Conservation (phyloP, 176 grass and related monocot species). For the Calamus simplicifolius region DNA sequence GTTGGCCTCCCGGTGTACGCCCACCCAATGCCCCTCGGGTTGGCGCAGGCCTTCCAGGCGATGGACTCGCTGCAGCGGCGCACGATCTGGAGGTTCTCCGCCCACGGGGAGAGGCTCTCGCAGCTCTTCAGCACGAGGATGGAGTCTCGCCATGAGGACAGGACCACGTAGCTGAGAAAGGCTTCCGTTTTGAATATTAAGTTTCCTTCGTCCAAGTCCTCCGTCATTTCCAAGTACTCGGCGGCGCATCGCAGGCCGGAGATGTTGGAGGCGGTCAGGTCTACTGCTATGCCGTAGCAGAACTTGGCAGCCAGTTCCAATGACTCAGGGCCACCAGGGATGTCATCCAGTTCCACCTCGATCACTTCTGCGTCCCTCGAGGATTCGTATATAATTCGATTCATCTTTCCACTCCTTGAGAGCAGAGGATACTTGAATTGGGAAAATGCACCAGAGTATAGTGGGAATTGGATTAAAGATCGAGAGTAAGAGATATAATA, state of each 20-base stretch:
- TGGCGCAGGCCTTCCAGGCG: conserved; percentile 96
- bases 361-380: conserved; percentile 27
- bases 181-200: conserved; percentile 98
- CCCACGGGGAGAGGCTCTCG: conserved; percentile 83
- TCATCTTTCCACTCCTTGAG: conserved; percentile 79
- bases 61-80: conserved; percentile 94
- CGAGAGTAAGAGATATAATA: no score
- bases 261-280: conserved; percentile 84
- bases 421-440: conserved; percentile 71
- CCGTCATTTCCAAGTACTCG: conserved; percentile 97
- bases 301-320: conserved; percentile 91
- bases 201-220: conserved; percentile 97
- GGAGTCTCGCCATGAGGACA: conserved; percentile 92
- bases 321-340: conserved; percentile 54
- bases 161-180: conserved; percentile 94
- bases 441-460: no score
- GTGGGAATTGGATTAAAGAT: no score
- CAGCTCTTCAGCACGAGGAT: conserved; percentile 91
- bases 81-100: conserved; percentile 98
- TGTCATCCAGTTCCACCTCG: conserved; percentile 43
- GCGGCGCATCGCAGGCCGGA: conserved; percentile 82
- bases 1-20: conserved; percentile 51
- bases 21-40: conserved; percentile 80
- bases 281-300: conserved; percentile 93
- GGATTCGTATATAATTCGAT: conserved; percentile 65